Evolutionary conservation across 306 rosid genomes (phyloP), one percentile per base, ranked within the genome.

Genomic region (Vachellia pachyceras): DNA sequence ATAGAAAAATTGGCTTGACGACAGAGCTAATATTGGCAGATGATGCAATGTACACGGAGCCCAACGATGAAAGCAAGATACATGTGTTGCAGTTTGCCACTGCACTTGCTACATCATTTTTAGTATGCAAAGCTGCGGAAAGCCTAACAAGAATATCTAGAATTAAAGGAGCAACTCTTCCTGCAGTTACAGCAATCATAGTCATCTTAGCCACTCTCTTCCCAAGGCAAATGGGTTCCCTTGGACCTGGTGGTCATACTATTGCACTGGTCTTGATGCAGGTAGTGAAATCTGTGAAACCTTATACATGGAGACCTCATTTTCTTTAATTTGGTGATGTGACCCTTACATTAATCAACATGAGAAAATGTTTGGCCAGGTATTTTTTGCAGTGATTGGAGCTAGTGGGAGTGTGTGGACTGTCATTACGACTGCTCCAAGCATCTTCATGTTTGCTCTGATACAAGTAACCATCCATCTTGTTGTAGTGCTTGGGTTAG

Each of bases 121-220:
- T 84, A 15, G 85, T 90, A 82, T 91, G 97, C 77, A 87, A 79
- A 79, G 86, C 82, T 63, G 88, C 87, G 1, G 36, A 86, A 67
- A 80, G 17, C 78, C 71, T 91, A 9, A 76, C 90, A 68, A 82
- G 67, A 52, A n/a, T 78, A 52, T 83, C 67, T 42, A 90, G 90
- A 74, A 82, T 91, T 49, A 87, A n/a, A 86, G 94, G 97, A 68
- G 93, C 88, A 41, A 87, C 25, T 50, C 88, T 93, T 63, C 93
- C 94, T 17, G 88, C 40, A 25, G 77, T 87, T 77, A 91, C 97
- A 44, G 93, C 91, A 14, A 66, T 86, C 79, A 85, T n/a, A n/a
- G 92, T 91, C 80, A 74, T 90, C 71, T 77, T 91, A 14, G 54
- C 54, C n/a, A 47, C 54, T 47, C n/a, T 47, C 18, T 6, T 47